A percentile compares a stretch with the other conserved stretches of the same genome.
These are phyloP conservation scores for Nitzschia sp. DNA, from an alignment of 108 stramenopile genomes.

Conservation along the genomic window DNA sequence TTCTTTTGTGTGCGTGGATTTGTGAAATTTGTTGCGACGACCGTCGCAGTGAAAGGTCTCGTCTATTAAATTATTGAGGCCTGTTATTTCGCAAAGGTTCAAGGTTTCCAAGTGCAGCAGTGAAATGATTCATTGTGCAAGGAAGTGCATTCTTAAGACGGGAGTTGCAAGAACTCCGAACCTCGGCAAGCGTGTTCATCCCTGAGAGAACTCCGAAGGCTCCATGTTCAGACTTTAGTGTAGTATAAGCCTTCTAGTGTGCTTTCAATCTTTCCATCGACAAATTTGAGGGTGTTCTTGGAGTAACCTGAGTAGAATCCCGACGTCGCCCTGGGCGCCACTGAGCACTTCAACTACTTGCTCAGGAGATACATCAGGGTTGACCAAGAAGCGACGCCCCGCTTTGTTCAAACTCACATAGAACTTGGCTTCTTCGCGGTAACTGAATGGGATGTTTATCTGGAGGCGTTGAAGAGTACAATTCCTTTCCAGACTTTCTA, in stretches of 20 bases:
- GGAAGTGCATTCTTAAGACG: too few species aligned
- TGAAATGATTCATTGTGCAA: too few species aligned
- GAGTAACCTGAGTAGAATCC: constrained; percentile 2
- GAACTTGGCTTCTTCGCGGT: neutral
- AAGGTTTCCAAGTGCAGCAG: too few species aligned
- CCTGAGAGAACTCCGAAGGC: too few species aligned
- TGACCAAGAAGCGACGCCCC: constrained; percentile 2
- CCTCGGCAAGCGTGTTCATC: too few species aligned
- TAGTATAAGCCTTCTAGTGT: neutral
- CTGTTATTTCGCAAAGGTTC: neutral
- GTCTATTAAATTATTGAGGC: neutral
- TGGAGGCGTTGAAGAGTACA: neutral
- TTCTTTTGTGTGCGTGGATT: constrained; percentile 31
- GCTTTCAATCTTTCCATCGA: neutral
- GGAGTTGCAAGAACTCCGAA: too few species aligned
- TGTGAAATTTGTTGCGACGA: constrained; percentile 36
- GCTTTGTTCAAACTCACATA: constrained; percentile 10
- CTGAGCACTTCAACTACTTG: neutral
- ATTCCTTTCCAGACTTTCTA: constrained; percentile 8
- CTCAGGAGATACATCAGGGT: constrained; percentile 1
- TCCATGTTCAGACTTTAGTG: too few species aligned
- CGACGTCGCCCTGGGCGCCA: constrained; percentile 4
- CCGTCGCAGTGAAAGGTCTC: constrained; percentile 5
- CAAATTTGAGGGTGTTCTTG: constrained; percentile 11
- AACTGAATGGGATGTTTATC: neutral